Base-by-base conservation (phyloP, 345 rosid genomes). In the Lepidium sativum region DNA sequence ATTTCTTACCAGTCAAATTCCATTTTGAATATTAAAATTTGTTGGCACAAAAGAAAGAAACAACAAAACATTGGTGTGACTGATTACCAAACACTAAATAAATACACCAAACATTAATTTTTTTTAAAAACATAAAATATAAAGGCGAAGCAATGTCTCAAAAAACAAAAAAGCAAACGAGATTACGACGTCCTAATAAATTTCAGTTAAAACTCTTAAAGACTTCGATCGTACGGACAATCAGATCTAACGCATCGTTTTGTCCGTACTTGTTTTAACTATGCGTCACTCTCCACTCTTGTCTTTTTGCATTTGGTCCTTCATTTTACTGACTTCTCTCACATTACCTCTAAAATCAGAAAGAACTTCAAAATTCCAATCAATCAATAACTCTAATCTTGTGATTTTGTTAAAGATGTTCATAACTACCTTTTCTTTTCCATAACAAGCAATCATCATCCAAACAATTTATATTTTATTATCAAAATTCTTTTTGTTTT, bases 31-130 rank as follows among this genome's bases (percentile, higher is more conserved):
- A 13, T 35, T 15, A n/a, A 35, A 55, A 16, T 9, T 11, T 20
- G 0, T 20, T 55, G 60, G 18, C 45, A 55, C 18, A 37, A 38
- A 55, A 55, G 7, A 27, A 6, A 31, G 2, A 52, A 61, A 53
- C 68, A 70, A 53, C 49, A 70, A 53, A 61, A 70, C 62, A 70
- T 44, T 1, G 41, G 68, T 53, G 68, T 53, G 63, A 70, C 68
- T 43, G 55, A 70, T 44, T 40, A 69, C 74, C 55, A 51, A 59
- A 68, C 72, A 57, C 53, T 39, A 58, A 29, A 38, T 39, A 58
- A 38, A 38, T 58, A 40, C 37, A 56, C 25, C 44, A 14, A 67
- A 35, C 64, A 47, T 37, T 27, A 16, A 31, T 40, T 27, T 20
- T 21, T 1, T 21, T 42, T 10, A 40, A 8, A 58, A 14, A 5